A percentile compares a stretch with the other conserved stretches of the same genome.
phyloP scores from a whole-genome alignment of 2,329 filamentous ascomycete species.

The Colletotrichum cordylinicola region DNA sequence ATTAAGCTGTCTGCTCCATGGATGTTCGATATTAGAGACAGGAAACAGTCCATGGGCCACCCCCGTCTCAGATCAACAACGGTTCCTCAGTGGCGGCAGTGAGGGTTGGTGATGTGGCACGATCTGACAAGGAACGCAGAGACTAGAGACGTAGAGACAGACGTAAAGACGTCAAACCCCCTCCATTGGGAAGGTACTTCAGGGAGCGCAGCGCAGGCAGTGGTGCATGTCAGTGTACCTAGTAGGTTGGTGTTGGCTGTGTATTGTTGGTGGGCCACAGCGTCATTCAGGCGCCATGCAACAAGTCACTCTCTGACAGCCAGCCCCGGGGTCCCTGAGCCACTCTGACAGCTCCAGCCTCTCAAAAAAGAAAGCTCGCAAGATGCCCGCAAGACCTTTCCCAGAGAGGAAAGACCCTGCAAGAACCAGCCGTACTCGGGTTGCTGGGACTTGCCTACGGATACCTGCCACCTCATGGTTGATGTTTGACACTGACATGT shows the following conservation, averaged over 20 bases:
- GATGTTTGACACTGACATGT: not conserved
- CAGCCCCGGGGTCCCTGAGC: not conserved
- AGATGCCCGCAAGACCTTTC: slow-evolving; percentile 1
- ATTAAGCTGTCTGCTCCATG: not conserved
- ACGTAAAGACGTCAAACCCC: not conserved
- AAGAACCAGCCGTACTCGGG: not conserved
- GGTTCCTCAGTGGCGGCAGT: not conserved
- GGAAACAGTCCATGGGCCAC: not conserved
- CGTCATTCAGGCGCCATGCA: not conserved
- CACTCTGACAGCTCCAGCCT: not conserved
- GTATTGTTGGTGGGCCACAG: not conserved
- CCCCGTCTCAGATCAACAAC: not conserved
- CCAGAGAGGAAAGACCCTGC: not conserved
- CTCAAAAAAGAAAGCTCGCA: not conserved
- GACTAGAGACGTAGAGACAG: not conserved
- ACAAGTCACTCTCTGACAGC: not conserved
- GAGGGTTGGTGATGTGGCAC: not conserved
- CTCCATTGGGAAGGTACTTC: not conserved
- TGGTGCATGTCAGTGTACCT: not conserved
- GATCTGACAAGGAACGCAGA: not conserved
- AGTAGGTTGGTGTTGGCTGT: not conserved
- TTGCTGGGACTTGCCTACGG: not conserved
- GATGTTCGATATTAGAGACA: not conserved
- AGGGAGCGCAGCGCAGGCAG: not conserved
- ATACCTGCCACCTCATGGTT: not conserved